These are phyloP conservation scores for Fraxinus angustifolia DNA, from an alignment of 305 asterid genomes.

Conservation along the genomic window DNA sequence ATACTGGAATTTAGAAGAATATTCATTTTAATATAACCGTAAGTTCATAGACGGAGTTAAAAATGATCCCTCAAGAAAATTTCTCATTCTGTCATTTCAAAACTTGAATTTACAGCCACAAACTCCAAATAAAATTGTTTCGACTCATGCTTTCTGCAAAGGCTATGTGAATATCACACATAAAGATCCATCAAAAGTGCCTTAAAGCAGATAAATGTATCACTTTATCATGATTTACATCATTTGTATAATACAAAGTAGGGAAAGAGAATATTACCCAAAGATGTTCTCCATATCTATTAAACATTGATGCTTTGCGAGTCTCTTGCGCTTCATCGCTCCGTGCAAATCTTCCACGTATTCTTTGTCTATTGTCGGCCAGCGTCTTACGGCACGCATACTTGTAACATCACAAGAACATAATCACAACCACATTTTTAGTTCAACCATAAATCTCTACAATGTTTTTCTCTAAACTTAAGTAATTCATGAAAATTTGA, in stretches of 20 bases:
- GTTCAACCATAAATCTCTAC: not conserved
- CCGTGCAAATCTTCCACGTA: conserved; percentile 89
- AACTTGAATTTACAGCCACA: not conserved
- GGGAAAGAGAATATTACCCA: conserved; percentile 62
- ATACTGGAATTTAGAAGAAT: not conserved
- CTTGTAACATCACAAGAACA: conserved; percentile 21
- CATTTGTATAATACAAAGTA: not conserved
- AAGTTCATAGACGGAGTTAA: not conserved
- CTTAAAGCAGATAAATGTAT: conserved; percentile 18
- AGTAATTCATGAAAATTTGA: not conserved
- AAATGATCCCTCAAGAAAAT: not conserved
- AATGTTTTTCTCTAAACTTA: not conserved
- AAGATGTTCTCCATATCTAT: conserved; percentile 55
- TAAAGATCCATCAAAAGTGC: conserved; percentile 13
- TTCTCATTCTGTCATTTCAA: not conserved
- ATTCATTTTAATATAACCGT: not conserved
- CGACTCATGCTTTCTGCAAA: not conserved
- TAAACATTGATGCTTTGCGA: conserved; percentile 50
- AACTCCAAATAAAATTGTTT: not conserved
- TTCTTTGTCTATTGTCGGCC: conserved; percentile 74
- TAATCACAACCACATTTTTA: conserved; percentile 19
- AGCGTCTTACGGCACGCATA: conserved; percentile 78
- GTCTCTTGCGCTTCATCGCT: conserved; percentile 69
- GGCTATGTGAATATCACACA: not conserved
- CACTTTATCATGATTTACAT: conserved; percentile 4